phyloP scores from a whole-genome alignment of 345 rosid genomes.

The Syzygium jambos region DNA sequence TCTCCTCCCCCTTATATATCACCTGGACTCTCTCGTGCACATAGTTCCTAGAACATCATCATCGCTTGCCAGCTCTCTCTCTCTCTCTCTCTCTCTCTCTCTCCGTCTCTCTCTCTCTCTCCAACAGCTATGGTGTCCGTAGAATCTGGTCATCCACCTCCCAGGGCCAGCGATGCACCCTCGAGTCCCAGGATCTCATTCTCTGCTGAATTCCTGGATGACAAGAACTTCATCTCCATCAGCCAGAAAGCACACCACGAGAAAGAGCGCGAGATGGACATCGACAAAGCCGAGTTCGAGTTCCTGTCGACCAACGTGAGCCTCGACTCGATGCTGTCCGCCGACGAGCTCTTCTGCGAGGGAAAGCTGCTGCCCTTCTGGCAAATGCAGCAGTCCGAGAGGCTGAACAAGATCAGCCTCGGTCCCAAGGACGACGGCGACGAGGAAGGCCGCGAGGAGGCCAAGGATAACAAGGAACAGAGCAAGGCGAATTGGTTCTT shows the following conservation, averaged over 20 bases:
- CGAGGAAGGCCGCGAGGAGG: slow-evolving; percentile 8
- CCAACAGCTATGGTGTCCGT: slow-evolving; percentile 37
- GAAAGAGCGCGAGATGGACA: not conserved
- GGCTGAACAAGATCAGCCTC: slow-evolving; percentile 46
- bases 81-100: not conserved
- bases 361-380: slow-evolving; percentile 89
- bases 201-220: slow-evolving; percentile 69
- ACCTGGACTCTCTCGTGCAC: slow-evolving; percentile 2
- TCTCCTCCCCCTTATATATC: slow-evolving; percentile 18
- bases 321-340: slow-evolving; percentile 51
- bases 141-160: slow-evolving; percentile 28
- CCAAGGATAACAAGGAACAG: slow-evolving; percentile 22
- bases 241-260: slow-evolving; percentile 25
- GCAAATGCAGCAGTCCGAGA: slow-evolving; percentile 65
- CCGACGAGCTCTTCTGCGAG: slow-evolving; percentile 85
- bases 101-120: not conserved
- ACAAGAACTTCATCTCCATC: slow-evolving; percentile 58
- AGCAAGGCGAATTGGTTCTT: slow-evolving; percentile 57
- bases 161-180: slow-evolving; percentile 28
- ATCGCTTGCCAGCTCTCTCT: not conserved
- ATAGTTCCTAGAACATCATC: not conserved
- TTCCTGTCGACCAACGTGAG: slow-evolving; percentile 53
- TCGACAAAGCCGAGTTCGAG: slow-evolving; percentile 45
- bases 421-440: slow-evolving; percentile 20
- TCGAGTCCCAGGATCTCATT: slow-evolving; percentile 77